These are phyloP conservation scores for Miamiensis avidus DNA, from an alignment of 169 alveolate genomes.

Conservation along the genomic window DNA sequence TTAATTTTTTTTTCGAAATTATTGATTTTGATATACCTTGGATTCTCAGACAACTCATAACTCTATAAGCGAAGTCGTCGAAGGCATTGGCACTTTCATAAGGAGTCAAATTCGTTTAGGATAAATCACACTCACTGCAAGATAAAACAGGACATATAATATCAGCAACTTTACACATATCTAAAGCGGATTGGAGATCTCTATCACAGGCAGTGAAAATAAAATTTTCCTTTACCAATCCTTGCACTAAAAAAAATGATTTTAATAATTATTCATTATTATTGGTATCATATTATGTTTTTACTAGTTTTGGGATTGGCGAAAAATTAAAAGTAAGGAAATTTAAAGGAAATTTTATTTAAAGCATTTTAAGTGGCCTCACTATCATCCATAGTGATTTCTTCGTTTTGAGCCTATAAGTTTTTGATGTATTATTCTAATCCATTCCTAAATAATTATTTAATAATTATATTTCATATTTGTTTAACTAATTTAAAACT, in stretches of 20 bases:
- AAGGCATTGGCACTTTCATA: conserved; percentile 73
- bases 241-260: background rate
- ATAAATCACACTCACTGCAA: conserved; percentile 64
- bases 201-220: conserved; percentile 31
- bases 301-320: conserved; percentile 26
- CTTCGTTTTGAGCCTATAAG: conserved; percentile 12
- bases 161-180: conserved; percentile 82
- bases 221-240: conserved; percentile 24
- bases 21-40: conserved; percentile 43
- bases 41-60: conserved; percentile 68
- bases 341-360: conserved; percentile 17
- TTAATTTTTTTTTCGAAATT: background rate
- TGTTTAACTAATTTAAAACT: conserved; percentile 41
- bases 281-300: no score
- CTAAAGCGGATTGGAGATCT: conserved; percentile 47
- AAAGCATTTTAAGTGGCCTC: background rate
- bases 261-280: background rate
- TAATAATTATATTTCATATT: conserved; percentile 41
- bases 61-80: conserved; percentile 79
- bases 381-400: background rate
- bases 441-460: conserved; percentile 41
- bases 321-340: conserved; percentile 21
- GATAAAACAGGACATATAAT: conserved; percentile 70
- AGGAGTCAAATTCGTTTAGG: conserved; percentile 72
- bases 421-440: conserved; percentile 31